Base-by-base conservation (phyloP, 176 grass and related monocot species). In the Dactylis glomerata region DNA sequence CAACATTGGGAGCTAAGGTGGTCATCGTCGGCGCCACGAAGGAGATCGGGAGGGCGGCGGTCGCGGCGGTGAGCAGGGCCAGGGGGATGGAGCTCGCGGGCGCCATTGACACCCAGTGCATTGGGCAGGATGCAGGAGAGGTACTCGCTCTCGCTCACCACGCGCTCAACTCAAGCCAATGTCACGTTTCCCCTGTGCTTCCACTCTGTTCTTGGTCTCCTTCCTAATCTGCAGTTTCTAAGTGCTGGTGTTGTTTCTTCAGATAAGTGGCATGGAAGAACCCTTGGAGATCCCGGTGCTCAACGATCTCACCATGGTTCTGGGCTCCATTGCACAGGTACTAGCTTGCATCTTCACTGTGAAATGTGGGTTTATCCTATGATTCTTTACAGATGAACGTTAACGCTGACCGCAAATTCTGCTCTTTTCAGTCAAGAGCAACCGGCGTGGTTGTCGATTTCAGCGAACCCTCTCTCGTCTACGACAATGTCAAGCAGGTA, bases 401-500 rank as follows among this genome's bases (percentile, higher is more conserved):
- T 80, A 40, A 40, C 57, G 13, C 41, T 89, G 38, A 92, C 64
- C 3, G 55, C 6, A 10, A 22, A 10, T 16, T 55, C 55, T 90
- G 16, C 68, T 77, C 5, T 77, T 84, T 73, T 67, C 74, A 98
- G 93, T 85, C 87, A 0, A 93, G 91, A 74, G 89, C 76, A 74
- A 93, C 87, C 9, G 96, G 93, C 0, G 93, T 95, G 49, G 87
- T 95, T 3, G 96, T 98, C 31, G 96, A 95, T 84, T 95, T 98
- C 58, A 93, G 91, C 0, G 85, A 95, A 22, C 96, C 93, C 83
- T 95, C 91, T 8, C 82, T 85, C 9, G 96, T 95, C 32, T 95
- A 93, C 41, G 96, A 98, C 61, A 94, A 95, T 89, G 91, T 95
- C 46, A 98, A 98, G 51, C 91, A 98, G 93, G 96, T 95, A 85